Evolutionary conservation across 2,329 filamentous ascomycete species (phyloP), one percentile per base, ranked within the genome.

Genomic region (Trichoderma oligosporum): DNA sequence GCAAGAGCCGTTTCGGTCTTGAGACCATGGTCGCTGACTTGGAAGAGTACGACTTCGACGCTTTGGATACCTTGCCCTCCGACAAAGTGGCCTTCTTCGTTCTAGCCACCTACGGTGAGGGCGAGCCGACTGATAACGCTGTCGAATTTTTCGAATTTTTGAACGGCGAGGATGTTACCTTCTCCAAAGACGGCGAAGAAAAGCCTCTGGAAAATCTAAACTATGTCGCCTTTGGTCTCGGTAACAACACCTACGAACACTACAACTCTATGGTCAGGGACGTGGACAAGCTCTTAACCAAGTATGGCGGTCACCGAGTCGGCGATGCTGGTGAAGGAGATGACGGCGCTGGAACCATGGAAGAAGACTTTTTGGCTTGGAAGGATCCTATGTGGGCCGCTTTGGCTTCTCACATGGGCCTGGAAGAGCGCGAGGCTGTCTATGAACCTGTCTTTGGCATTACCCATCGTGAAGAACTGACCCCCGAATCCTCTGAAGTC

Each of bases 161-260:
- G 68, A 89, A 83, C 48, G 83, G 82, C 63, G 92, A 97, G 16
- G 90, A 94, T 57, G 79, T 87, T 57, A 76, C 83, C 64, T 97
- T 97, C 75, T 89, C 88, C 64, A 84, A 91, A 68, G 83, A 85
- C 66, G 75, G 74, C 44, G 88, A 57, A 2, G 41, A 93, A 20
- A 82, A 87, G 61, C 83, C 93, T 48, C 83, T 99, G 55, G 80
- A 77, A 51, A 92, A 90, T 67, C 82, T 99, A 70, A 93, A 92
- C 73, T 99, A 92, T 70, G 91, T 99, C 68, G 83, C 91, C 57
- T 99, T 99, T 68, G 94, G 94, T 68, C 85, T 99, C 36, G 94
- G 94, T 64, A 99, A 99, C 81, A 99, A 97, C 79, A 97, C 94
- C 25, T 99, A 99, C 72, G 94, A 99, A 72, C 94, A 99, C 79